Evolutionary conservation across 192 early-diverging fungal species (phyloP).

Genomic region (Entomortierella parvispora): DNA sequence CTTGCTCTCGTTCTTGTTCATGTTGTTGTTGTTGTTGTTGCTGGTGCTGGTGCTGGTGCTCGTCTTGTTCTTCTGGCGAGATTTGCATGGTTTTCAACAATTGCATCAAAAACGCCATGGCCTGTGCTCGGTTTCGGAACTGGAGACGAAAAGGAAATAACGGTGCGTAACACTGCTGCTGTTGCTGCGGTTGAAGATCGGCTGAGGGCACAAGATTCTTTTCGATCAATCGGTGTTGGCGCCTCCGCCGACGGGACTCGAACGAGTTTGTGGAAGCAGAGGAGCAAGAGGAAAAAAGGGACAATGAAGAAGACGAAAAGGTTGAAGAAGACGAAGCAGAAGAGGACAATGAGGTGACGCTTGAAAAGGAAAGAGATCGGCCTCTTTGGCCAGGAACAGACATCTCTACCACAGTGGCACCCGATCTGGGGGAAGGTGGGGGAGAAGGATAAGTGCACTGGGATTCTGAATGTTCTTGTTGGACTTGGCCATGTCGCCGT

Average conservation of each 20-base stretch:
- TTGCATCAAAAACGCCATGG: conserved; percentile 48
- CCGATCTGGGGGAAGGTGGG: not conserved
- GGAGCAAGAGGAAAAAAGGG: conserved; percentile 1
- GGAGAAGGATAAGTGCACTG: not conserved
- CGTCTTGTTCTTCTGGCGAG: too few species aligned
- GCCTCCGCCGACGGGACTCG: not conserved
- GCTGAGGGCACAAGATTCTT: conserved; percentile 10
- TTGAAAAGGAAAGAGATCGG: not conserved
- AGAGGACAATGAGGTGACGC: conserved; percentile 3
- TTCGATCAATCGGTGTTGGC: conserved; percentile 22
- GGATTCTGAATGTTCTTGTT: not conserved
- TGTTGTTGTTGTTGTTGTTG: too few species aligned
- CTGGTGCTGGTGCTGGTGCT: too few species aligned
- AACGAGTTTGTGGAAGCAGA: not conserved
- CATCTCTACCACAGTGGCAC: conserved; percentile 1
- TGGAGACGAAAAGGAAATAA: conserved; percentile 7
- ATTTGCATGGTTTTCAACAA: conserved; percentile 24
- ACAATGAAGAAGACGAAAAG: conserved; percentile 9
- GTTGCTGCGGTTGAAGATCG: not conserved
- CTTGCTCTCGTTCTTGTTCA: not conserved
- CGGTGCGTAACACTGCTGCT: not conserved
- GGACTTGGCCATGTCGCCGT: not conserved
- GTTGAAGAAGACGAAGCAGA: conserved; percentile 11
- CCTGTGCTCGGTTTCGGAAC: conserved; percentile 44
- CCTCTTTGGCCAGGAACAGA: too few species aligned